Percentiles rank a stretch among this genome's conserved stretches.
These are phyloP conservation scores for Osmanthus fragrans DNA, from an alignment of 257 asterid species.

Conservation along the genomic window DNA sequence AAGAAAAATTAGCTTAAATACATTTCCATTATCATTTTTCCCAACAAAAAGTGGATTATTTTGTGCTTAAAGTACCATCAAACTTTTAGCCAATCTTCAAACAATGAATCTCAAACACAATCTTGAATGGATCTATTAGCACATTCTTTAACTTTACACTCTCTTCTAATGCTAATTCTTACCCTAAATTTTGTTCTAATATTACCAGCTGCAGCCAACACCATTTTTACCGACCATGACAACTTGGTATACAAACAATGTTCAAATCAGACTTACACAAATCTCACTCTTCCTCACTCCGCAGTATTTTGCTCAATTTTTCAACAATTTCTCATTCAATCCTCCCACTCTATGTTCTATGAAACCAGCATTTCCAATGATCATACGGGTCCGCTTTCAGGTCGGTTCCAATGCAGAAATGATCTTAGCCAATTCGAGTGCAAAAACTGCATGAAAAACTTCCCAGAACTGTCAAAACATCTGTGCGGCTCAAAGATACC, in stretches of 20 bases:
- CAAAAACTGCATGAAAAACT: slow-evolving; percentile 41
- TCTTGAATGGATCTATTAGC: slow-evolving; percentile 38
- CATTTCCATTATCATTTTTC: slow-evolving; percentile 20
- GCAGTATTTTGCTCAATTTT: slow-evolving; percentile 39
- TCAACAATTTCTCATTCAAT: slow-evolving; percentile 41
- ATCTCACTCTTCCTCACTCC: slow-evolving; percentile 12
- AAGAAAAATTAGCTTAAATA: not conserved
- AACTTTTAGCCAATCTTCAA: not conserved
- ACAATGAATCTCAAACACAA: slow-evolving; percentile 18
- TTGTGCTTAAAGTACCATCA: slow-evolving; percentile 17
- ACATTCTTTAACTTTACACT: not conserved
- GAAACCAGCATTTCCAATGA: slow-evolving; percentile 47
- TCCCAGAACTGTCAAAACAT: slow-evolving; percentile 29
- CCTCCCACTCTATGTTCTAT: slow-evolving; percentile 49
- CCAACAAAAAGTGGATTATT: slow-evolving; percentile 35
- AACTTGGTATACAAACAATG: slow-evolving; percentile 52
- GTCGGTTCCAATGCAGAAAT: slow-evolving; percentile 57
- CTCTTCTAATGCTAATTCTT: slow-evolving; percentile 3
- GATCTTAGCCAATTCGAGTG: slow-evolving; percentile 48
- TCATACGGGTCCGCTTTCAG: slow-evolving; percentile 38
- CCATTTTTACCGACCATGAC: slow-evolving; percentile 33
- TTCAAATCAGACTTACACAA: slow-evolving; percentile 37
- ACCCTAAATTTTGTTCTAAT: slow-evolving; percentile 24
- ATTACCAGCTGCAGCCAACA: slow-evolving; percentile 19
- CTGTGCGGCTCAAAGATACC: slow-evolving; percentile 45